These are phyloP conservation scores for Mortierella antarctica DNA, from an alignment of 192 early-diverging fungal species.

Conservation along the genomic window DNA sequence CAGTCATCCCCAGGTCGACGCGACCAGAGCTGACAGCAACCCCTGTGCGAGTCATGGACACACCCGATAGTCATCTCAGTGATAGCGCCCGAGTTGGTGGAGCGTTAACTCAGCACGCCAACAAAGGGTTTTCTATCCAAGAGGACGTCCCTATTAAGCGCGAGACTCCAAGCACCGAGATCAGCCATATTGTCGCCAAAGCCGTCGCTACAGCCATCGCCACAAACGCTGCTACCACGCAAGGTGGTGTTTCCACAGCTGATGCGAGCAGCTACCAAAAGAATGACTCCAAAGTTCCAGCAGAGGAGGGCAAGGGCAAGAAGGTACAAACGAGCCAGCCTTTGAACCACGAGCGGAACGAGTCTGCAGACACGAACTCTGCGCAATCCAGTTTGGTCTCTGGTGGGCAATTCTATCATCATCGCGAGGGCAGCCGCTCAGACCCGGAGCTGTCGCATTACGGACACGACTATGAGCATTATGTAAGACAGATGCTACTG, in stretches of 20 bases:
- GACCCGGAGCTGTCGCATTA: conserved; percentile 39
- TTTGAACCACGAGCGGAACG: background rate
- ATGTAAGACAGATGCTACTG: conserved; percentile 15
- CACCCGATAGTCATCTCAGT: too few relatives aligned
- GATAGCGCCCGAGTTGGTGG: too few relatives aligned
- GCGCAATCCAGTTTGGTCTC: too few relatives aligned
- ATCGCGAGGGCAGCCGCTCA: conserved; percentile 34
- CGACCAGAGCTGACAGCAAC: background rate
- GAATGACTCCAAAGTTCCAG: background rate
- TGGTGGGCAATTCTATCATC: conserved; percentile 24
- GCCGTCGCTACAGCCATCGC: background rate
- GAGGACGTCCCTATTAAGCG: background rate
- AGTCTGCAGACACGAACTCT: conserved; percentile 9
- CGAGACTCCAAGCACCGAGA: background rate
- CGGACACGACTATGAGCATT: conserved; percentile 19
- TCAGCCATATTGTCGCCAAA: too few relatives aligned
- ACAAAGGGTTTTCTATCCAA: background rate
- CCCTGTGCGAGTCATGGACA: too few relatives aligned
- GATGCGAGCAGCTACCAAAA: background rate
- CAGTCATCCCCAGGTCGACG: conserved; percentile 1
- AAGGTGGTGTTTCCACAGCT: background rate
- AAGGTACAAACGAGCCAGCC: too few relatives aligned
- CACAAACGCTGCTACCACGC: background rate
- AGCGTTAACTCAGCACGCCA: background rate
- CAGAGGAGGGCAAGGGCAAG: too few relatives aligned